phyloP scores from a whole-genome alignment of 305 asterid species.

The Fraxinus ornus region DNA sequence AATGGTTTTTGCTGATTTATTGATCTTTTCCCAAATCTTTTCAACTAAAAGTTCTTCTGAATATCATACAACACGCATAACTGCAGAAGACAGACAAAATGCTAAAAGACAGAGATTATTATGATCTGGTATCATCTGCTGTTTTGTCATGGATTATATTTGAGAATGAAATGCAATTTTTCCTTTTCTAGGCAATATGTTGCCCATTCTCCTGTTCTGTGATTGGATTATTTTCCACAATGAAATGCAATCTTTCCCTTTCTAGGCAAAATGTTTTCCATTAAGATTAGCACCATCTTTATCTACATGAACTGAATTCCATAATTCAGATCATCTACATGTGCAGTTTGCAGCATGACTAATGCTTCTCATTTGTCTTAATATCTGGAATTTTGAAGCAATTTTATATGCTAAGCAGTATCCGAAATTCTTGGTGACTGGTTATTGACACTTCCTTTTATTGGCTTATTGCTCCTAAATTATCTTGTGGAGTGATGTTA shows the following conservation, averaged over 20 bases:
- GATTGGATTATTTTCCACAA: neutral
- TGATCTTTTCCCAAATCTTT: neutral
- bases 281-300: neutral
- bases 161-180: neutral
- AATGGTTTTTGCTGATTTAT: neutral
- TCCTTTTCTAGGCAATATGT: neutral
- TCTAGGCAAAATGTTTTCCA: neutral
- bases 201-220: neutral
- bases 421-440: neutral
- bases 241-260: neutral
- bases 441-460: neutral
- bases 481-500: neutral
- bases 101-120: neutral
- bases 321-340: neutral
- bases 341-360: constrained; percentile 6
- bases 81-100: neutral
- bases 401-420: constrained; percentile 4
- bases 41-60: neutral
- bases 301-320: neutral
- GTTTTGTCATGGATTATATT: neutral
- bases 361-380: neutral
- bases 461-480: neutral
- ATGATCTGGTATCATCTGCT: neutral
- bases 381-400: neutral
- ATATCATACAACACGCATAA: neutral